These are phyloP conservation scores for Petunia secreta DNA, from an alignment of 257 asterid genomes.

Conservation along the genomic window DNA sequence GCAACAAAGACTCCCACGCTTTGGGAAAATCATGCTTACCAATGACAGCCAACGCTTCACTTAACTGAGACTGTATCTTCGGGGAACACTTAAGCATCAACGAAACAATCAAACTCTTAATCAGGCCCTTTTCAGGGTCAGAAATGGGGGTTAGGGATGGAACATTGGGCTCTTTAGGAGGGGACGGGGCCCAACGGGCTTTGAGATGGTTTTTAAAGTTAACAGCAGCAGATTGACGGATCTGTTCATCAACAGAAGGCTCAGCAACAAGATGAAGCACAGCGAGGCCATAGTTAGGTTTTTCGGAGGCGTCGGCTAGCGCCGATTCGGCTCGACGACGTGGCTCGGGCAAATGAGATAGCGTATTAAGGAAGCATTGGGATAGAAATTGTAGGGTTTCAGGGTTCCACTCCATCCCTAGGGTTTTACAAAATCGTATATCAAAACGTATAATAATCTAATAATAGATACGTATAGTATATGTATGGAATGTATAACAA, in stretches of 20 bases:
- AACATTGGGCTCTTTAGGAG: constrained; percentile 38
- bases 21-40: constrained; percentile 86
- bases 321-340: constrained; percentile 79
- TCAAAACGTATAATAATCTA: not conserved
- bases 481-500: not conserved
- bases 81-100: constrained; percentile 68
- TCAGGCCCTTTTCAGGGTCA: constrained; percentile 75
- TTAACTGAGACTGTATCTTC: constrained; percentile 74
- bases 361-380: constrained; percentile 76
- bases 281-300: constrained; percentile 72
- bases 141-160: constrained; percentile 44
- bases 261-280: constrained; percentile 86
- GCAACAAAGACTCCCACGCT: constrained; percentile 73
- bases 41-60: constrained; percentile 78
- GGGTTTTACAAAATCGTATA: constrained; percentile 31
- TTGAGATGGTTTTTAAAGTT: constrained; percentile 84
- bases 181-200: constrained; percentile 56
- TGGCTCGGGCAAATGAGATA: constrained; percentile 76
- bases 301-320: constrained; percentile 63
- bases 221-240: constrained; percentile 93
- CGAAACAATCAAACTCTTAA: constrained; percentile 68
- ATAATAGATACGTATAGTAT: not conserved
- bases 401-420: constrained; percentile 74
- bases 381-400: constrained; percentile 76
- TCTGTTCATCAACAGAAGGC: constrained; percentile 76